These are phyloP conservation scores for Rhodotorula glutinis DNA, from an alignment of 1,284 basidiomycete species.

Conservation along the genomic window DNA sequence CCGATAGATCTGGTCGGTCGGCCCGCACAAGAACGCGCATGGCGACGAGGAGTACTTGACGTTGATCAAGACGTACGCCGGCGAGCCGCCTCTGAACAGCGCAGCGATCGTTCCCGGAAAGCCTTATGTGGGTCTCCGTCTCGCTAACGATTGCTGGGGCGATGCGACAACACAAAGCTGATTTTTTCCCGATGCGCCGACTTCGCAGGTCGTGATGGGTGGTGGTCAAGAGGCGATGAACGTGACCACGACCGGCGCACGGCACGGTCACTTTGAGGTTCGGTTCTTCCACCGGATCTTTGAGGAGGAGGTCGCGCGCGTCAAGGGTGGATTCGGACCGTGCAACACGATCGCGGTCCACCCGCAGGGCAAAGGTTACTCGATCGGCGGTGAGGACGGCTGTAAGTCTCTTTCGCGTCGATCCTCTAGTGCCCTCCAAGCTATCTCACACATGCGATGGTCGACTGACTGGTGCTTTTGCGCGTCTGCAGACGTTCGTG, in stretches of 20 bases:
- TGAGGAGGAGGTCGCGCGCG: conserved; percentile 94
- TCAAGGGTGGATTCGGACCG: conserved; percentile 94
- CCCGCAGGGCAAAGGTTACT: conserved; percentile 82
- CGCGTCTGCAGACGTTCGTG: conserved; percentile 11
- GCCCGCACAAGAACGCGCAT: conserved; percentile 70
- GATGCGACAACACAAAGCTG: no score
- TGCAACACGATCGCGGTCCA: conserved; percentile 98
- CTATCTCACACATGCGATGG: no score
- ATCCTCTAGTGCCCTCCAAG: no score
- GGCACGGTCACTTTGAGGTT: conserved; percentile 97
- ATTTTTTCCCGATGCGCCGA: no score
- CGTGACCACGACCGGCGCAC: conserved; percentile 88
- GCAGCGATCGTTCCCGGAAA: conserved; percentile 72
- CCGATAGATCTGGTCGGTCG: conserved; percentile 38
- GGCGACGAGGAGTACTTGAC: conserved; percentile 68
- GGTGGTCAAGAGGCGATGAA: conserved; percentile 98
- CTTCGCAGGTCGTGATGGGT: conserved; percentile 79
- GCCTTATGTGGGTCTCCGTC: conserved; percentile 65
- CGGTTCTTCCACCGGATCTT: conserved; percentile 98
- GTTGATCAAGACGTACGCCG: conserved; percentile 88
- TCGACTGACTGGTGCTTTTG: no score
- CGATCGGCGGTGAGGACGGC: conserved; percentile 88
- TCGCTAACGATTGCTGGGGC: no score
- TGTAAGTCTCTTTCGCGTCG: conserved; percentile 59
- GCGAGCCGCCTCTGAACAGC: conserved; percentile 94